phyloP scores from a whole-genome alignment of 2,329 filamentous ascomycete genomes.

The Shiraia sp. region DNA sequence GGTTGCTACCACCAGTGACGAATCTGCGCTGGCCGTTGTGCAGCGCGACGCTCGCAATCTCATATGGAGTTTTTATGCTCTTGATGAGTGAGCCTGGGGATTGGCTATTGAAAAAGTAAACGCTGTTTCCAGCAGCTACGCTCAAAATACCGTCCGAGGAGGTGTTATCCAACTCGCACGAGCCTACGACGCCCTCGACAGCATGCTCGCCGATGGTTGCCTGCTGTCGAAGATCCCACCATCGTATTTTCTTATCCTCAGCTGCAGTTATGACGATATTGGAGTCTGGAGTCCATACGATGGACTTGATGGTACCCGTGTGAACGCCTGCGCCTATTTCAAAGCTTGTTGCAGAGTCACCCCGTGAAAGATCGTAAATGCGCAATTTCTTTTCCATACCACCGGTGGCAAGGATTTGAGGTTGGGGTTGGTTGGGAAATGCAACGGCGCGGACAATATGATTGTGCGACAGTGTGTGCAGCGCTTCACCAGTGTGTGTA shows the following conservation, averaged over 20 bases:
- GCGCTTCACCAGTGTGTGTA: constrained; percentile 86
- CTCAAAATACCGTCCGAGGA: constrained; percentile 74
- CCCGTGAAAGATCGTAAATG: constrained; percentile 81
- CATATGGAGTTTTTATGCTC: constrained; percentile 76
- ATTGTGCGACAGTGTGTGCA: constrained; percentile 85
- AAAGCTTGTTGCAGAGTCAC: constrained; percentile 62
- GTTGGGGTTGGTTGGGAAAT: constrained; percentile 73
- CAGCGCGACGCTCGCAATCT: constrained; percentile 87
- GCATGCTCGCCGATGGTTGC: constrained; percentile 74
- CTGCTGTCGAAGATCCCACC: constrained; percentile 86
- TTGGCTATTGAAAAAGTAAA: constrained; percentile 85
- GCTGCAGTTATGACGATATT: constrained; percentile 90
- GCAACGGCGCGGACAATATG: constrained; percentile 95
- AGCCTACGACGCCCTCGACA: constrained; percentile 84
- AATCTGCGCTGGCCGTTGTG: constrained; percentile 81
- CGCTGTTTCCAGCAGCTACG: constrained; percentile 90
- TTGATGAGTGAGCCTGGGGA: constrained; percentile 74
- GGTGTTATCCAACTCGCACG: constrained; percentile 77
- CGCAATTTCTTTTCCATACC: constrained; percentile 96
- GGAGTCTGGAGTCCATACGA: constrained; percentile 88
- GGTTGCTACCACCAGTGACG: constrained; percentile 83
- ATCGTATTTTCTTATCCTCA: constrained; percentile 86
- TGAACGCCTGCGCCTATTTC: constrained; percentile 88
- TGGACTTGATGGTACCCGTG: constrained; percentile 88
- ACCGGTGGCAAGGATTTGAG: constrained; percentile 84